Percentiles rank a stretch among this genome's conserved stretches.
Conservation (phyloP, 306 rosid genomes). For the Chamaecrista fasciculata region DNA sequence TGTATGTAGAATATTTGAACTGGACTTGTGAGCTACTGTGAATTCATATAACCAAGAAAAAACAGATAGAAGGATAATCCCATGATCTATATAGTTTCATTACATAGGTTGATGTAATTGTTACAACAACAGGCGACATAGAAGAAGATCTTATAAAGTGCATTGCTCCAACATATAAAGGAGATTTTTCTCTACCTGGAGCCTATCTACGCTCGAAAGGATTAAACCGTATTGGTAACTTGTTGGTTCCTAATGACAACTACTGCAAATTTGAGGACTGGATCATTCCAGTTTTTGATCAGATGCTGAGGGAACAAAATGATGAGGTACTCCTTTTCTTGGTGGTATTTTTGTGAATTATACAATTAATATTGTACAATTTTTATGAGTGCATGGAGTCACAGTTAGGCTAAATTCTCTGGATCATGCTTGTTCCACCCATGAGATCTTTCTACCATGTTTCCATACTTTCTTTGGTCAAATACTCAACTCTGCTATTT, state of each 20-base stretch:
- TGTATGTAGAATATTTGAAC: neutral
- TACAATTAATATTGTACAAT: neutral
- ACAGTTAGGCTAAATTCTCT: neutral
- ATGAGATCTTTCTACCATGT: neutral
- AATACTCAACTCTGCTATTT: neutral
- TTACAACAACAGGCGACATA: constrained; percentile 87
- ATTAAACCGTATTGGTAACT: constrained; percentile 88
- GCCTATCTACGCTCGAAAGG: constrained; percentile 77
- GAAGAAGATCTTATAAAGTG: constrained; percentile 95
- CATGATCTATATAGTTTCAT: neutral
- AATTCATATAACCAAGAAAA: neutral
- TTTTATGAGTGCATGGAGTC: neutral
- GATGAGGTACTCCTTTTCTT: constrained; percentile 48
- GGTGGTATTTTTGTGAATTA: neutral
- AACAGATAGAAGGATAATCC: neutral
- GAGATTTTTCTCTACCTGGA: constrained; percentile 75
- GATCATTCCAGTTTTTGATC: constrained; percentile 87
- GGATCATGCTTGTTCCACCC: neutral
- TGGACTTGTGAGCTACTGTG: neutral
- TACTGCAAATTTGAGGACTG: constrained; percentile 97
- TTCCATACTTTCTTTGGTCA: neutral
- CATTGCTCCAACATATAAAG: constrained; percentile 87
- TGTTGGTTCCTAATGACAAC: constrained; percentile 85
- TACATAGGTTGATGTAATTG: constrained; percentile 73
- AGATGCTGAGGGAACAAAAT: constrained; percentile 80